These are phyloP conservation scores for Rhodotorula sp. DNA, from an alignment of 1,284 basidiomycete species.

Conservation along the genomic window DNA sequence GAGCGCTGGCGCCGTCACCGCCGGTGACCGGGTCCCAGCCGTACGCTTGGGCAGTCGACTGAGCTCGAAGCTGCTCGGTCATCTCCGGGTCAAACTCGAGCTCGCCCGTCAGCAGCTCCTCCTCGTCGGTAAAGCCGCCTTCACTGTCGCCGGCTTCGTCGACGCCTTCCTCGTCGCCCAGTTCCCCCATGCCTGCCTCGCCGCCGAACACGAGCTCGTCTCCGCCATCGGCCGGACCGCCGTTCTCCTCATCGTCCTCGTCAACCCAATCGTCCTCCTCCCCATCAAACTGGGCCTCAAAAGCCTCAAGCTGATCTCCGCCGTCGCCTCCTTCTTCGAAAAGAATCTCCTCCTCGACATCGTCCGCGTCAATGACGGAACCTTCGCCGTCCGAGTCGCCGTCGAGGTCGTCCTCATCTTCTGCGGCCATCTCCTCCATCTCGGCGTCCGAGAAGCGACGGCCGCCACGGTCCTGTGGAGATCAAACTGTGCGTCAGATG, in stretches of 20 bases:
- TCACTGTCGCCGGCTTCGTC: constrained; percentile 65
- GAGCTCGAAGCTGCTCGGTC: constrained; percentile 34
- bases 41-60: constrained; percentile 30
- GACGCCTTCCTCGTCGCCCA: constrained; percentile 54
- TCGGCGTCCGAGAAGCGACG: constrained; percentile 28
- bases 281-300: constrained; percentile 48
- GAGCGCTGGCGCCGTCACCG: constrained; percentile 23
- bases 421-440: constrained; percentile 54
- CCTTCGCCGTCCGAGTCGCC: constrained; percentile 14
- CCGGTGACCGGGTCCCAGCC: constrained; percentile 36
- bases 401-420: constrained; percentile 24
- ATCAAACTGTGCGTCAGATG: too few species aligned
- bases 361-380: constrained; percentile 11
- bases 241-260: constrained; percentile 48
- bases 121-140: constrained; percentile 47
- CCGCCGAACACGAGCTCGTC: constrained; percentile 52
- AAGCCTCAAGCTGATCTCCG: constrained; percentile 29
- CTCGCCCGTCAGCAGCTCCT: constrained; percentile 36
- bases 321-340: constrained; percentile 6
- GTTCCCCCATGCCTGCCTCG: constrained; percentile 35
- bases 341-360: constrained; percentile 26
- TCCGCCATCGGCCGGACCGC: constrained; percentile 39
- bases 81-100: constrained; percentile 41
- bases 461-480: constrained; percentile 18
- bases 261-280: constrained; percentile 50